phyloP scores from a whole-genome alignment of 176 grass and related monocot species.

The Musa itinerans region DNA sequence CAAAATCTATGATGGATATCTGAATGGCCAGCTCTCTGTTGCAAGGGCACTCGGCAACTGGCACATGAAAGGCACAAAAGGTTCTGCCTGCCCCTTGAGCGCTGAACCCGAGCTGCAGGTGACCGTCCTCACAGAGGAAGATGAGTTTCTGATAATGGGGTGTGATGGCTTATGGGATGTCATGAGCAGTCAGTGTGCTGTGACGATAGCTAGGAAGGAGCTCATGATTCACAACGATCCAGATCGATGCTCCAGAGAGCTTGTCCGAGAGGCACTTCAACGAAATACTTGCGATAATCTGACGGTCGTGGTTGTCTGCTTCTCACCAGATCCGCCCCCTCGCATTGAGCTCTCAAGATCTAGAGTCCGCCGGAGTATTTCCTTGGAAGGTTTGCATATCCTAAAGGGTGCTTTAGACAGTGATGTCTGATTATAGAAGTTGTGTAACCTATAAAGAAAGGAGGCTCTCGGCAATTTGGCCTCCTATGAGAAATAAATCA shows the following conservation, averaged over 20 bases:
- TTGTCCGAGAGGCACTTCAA: constrained; percentile 67
- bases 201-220: constrained; percentile 73
- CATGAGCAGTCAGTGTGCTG: constrained; percentile 86
- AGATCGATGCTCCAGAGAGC: constrained; percentile 54
- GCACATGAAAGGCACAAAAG: constrained; percentile 87
- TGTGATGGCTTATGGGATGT: constrained; percentile 96
- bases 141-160: constrained; percentile 85
- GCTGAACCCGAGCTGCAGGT: constrained; percentile 79
- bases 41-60: constrained; percentile 83
- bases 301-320: constrained; percentile 70
- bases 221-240: constrained; percentile 74
- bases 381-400: constrained; percentile 69
- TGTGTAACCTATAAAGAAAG: not conserved
- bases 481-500: not conserved
- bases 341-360: constrained; percentile 73
- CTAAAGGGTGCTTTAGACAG: constrained; percentile 72
- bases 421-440: constrained; percentile 35
- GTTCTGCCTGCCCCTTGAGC: constrained; percentile 50
- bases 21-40: constrained; percentile 89
- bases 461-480: not conserved
- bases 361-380: constrained; percentile 76
- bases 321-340: constrained; percentile 65
- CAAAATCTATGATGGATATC: constrained; percentile 64
- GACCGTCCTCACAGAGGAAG: constrained; percentile 53
- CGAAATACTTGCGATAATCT: constrained; percentile 78